Percentiles rank a stretch among this genome's conserved stretches.
Conservation (phyloP, 2,329 filamentous ascomycete species). For the Claviceps digitariae region DNA sequence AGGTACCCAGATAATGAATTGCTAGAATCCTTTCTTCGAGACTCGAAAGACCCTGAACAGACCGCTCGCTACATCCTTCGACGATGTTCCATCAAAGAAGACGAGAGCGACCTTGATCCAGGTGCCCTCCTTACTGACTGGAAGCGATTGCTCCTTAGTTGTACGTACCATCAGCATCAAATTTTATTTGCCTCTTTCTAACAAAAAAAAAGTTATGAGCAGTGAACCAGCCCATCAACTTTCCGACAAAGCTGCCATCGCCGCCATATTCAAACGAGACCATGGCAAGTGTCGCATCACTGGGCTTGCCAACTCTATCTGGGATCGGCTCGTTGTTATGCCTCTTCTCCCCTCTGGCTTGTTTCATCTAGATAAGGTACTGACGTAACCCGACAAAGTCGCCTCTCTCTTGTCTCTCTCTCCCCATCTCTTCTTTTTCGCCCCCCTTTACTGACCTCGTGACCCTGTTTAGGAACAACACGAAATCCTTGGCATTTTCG, state of each 20-base stretch:
- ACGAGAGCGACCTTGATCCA: neutral
- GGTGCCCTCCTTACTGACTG: neutral
- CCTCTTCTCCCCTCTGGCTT: neutral
- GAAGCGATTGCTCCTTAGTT: conserved; percentile 3
- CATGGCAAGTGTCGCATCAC: conserved; percentile 2
- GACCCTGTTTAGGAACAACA: neutral
- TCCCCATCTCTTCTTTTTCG: neutral
- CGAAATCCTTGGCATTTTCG: neutral
- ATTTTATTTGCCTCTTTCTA: neutral
- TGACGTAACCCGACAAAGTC: neutral
- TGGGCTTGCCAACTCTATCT: conserved; percentile 1
- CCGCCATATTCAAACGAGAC: conserved; percentile 2
- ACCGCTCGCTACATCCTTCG: conserved; percentile 5
- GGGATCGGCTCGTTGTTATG: conserved; percentile 1
- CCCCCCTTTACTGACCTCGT: neutral
- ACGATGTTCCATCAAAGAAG: conserved; percentile 1
- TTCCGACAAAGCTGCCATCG: neutral
- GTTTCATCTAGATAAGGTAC: neutral
- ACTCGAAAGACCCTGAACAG: conserved; percentile 3
- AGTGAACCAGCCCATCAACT: neutral
- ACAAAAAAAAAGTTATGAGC: neutral
- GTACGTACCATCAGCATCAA: neutral
- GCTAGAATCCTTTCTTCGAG: conserved; percentile 4
- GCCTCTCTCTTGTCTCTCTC: neutral
- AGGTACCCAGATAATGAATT: conserved; percentile 5